Percentiles rank a stretch among this genome's conserved stretches.
These are phyloP conservation scores for Wickerhamomyces queroliae DNA, from an alignment of 805 yeast genomes.

Conservation along the genomic window DNA sequence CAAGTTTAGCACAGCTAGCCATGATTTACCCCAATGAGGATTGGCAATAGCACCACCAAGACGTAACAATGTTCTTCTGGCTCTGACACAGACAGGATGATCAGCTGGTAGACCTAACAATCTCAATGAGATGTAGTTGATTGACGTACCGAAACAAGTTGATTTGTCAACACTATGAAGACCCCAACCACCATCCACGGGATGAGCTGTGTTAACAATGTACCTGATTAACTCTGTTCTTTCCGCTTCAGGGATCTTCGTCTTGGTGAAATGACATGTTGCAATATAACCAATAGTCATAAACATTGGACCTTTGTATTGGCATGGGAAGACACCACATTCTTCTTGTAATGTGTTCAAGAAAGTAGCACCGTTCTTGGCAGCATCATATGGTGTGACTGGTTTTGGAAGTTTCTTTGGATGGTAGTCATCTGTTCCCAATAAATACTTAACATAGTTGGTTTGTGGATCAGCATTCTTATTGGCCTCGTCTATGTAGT, in stretches of 20 bases:
- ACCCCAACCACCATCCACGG: slow-evolving; percentile 99
- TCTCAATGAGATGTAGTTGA: slow-evolving; percentile 80
- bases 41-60: slow-evolving; percentile 86
- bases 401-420: slow-evolving; percentile 31
- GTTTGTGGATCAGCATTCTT: slow-evolving; percentile 42
- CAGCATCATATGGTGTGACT: slow-evolving; percentile 49
- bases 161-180: slow-evolving; percentile 87
- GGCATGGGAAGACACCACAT: slow-evolving; percentile 86
- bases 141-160: slow-evolving; percentile 90
- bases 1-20: slow-evolving; percentile 75
- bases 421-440: slow-evolving; percentile 34
- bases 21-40: slow-evolving; percentile 98
- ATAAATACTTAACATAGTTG: slow-evolving; percentile 48
- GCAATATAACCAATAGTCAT: slow-evolving; percentile 87
- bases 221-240: slow-evolving; percentile 74
- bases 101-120: slow-evolving; percentile 67
- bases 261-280: slow-evolving; percentile 62
- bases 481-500: slow-evolving; percentile 42
- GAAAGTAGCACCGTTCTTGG: slow-evolving; percentile 70
- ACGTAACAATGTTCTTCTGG: slow-evolving; percentile 59
- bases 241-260: slow-evolving; percentile 61
- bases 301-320: slow-evolving; percentile 97
- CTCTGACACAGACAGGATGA: slow-evolving; percentile 75
- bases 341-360: slow-evolving; percentile 64
- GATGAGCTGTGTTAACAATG: slow-evolving; percentile 87